Conservation (phyloP, 345 rosid genomes). For the Salix viminalis region DNA sequence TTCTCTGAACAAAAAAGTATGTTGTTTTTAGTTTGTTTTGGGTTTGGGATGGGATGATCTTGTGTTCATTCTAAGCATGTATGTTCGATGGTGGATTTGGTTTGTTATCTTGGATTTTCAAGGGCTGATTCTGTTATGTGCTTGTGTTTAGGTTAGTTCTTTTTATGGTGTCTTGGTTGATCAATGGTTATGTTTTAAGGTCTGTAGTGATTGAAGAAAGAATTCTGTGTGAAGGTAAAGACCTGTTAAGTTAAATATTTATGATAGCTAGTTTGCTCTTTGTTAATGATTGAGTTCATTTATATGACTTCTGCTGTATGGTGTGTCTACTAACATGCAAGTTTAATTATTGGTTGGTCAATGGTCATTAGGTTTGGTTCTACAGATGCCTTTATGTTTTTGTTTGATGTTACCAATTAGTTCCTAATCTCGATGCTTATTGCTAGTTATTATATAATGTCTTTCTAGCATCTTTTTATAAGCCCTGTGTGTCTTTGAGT, state of each 20-base stretch:
- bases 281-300: neutral
- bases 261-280: neutral
- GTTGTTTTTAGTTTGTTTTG: no score
- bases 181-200: no score
- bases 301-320: no score
- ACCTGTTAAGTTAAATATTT: neutral
- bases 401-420: neutral
- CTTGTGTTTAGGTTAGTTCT: no score
- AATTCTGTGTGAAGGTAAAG: neutral
- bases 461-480: neutral
- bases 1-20: neutral
- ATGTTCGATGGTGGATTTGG: neutral
- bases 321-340: no score
- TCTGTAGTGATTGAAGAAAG: neutral
- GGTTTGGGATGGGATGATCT: no score
- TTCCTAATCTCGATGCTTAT: neutral
- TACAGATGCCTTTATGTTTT: no score
- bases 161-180: neutral
- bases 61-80: no score
- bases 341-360: no score
- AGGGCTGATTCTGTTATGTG: neutral
- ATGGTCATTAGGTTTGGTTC: no score
- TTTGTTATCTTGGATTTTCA: neutral
- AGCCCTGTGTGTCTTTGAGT: neutral
- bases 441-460: neutral